Evolutionary conservation across 225 moss, liverwort and hornwort genomes (phyloP).

Genomic region (Asterella californica): DNA sequence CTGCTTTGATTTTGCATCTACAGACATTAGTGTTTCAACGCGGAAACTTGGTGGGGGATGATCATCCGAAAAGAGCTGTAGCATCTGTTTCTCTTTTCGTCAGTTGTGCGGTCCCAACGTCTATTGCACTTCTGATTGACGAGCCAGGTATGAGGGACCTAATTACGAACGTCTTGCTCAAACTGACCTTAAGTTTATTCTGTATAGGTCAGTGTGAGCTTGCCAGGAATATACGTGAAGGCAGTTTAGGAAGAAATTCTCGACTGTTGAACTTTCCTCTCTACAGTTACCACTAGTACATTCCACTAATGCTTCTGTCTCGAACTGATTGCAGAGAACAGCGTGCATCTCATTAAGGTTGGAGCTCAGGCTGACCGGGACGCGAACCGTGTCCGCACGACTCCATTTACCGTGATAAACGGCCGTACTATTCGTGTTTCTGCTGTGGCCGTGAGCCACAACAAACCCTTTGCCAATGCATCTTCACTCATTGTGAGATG

Average conservation of each 20-base stretch:
- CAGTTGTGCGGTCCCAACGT: constrained; percentile 67
- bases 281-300: neutral
- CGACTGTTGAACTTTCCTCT: neutral
- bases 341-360: constrained; percentile 47
- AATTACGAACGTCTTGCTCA: neutral
- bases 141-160: constrained; percentile 55
- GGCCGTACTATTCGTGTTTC: constrained; percentile 69
- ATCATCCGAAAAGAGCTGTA: constrained; percentile 70
- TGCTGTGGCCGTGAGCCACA: constrained; percentile 59
- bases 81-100: constrained; percentile 64
- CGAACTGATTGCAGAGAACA: constrained; percentile 52
- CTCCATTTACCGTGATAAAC: constrained; percentile 73
- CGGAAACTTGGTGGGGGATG: constrained; percentile 81
- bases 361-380: constrained; percentile 72
- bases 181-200: neutral
- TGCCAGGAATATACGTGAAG: neutral
- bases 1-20: constrained; percentile 17
- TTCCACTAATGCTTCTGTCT: neutral
- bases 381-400: constrained; percentile 44
- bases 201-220: neutral
- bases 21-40: constrained; percentile 70
- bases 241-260: neutral
- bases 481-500: constrained; percentile 74
- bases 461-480: constrained; percentile 76
- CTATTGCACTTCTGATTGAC: constrained; percentile 69